Base-by-base conservation (phyloP, 495 filamentous ascomycete genomes). In the Penicillium paxilli region DNA sequence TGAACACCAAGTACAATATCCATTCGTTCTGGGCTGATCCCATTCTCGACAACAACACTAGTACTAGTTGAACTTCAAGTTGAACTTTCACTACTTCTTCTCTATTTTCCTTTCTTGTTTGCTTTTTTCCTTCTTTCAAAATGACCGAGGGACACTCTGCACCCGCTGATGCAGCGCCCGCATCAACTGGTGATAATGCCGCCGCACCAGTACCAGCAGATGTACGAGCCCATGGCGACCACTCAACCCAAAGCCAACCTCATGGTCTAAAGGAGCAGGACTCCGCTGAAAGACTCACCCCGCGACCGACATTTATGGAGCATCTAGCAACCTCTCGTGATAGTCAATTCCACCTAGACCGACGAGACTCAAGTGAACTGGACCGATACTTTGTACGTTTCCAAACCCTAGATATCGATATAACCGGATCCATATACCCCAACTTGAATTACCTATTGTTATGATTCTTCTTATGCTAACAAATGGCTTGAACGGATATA, bases 371-470 rank as follows among this genome's bases (percentile, higher is more conserved):
- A 4, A 69, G 62, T 52, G 75, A 78, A 8, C n/a, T 78, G 24
- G 71, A 75, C 12, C 72, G 72, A 5, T 78, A 78, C 50, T 78
- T 76, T 55, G 75, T 78, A 71, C 17, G 75, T 71, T n/a, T n/a
- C n/a, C n/a, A n/a, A n/a, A n/a, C n/a, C n/a, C n/a, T n/a, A n/a
- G n/a, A n/a, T n/a, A n/a, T n/a, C n/a, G n/a, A n/a, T n/a, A n/a
- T n/a, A n/a, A n/a, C n/a, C n/a, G n/a, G n/a, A n/a, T n/a, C n/a
- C n/a, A n/a, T n/a, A n/a, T n/a, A n/a, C n/a, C n/a, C n/a, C n/a
- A n/a, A n/a, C n/a, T n/a, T n/a, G n/a, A n/a, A n/a, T n/a, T n/a
- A n/a, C n/a, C n/a, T n/a, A n/a, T n/a, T n/a, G n/a, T n/a, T n/a
- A n/a, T n/a, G n/a, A n/a, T n/a, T n/a, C n/a, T n/a, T n/a, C 19